Base-by-base conservation (phyloP, 129 eudicot species). In the Ambrosia artemisiifolia region DNA sequence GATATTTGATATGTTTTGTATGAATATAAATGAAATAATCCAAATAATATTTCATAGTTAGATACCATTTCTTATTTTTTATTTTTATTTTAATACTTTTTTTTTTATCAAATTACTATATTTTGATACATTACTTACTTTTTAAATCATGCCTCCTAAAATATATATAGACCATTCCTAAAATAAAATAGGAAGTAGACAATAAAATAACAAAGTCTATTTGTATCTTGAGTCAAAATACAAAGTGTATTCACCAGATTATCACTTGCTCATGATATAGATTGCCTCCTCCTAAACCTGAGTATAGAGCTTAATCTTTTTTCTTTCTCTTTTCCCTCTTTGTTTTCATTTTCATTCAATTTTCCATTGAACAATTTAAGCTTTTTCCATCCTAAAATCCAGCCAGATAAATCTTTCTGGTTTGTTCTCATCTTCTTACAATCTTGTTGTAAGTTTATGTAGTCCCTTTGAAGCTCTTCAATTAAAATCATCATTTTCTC, bases 311-410 rank as follows among this genome's bases (percentile, higher is more conserved):
- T 80, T 11, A 16, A 49, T 57, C 70, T 79, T 35, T 68, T 76
- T 42, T 55, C 43, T 66, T 61, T 88, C 38, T 67, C 69, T 20
- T 69, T 84, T 42, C 67, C 82, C 44, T 81, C 91, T 30, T 59
- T 78, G 34, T 73, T 75, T 65, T 78, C 90, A 38, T 79, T 81
- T 8, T 18, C 69, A 38, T 84, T 79, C 14, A 30, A 7, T 80
- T 79, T 88, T 66, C 56, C 69, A 47, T 79, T 67, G 53, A 86
- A 84, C 65, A 86, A 48, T 17, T 68, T 86, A 20, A 86, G 62
- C 71, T 88, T 91, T 49, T 75, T 75, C 97, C 97, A 88, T 18
- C 96, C 86, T 43, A 78, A 50, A 40, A 67, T 61, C 92, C 92
- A 91, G 47, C 82, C 78, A 56, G 86, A 83, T 55, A 75, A 13